Evolutionary conservation across 2,329 filamentous ascomycete genomes (phyloP), one percentile per base, ranked within the genome.

Genomic region (Pseudogymnoascus sp.): DNA sequence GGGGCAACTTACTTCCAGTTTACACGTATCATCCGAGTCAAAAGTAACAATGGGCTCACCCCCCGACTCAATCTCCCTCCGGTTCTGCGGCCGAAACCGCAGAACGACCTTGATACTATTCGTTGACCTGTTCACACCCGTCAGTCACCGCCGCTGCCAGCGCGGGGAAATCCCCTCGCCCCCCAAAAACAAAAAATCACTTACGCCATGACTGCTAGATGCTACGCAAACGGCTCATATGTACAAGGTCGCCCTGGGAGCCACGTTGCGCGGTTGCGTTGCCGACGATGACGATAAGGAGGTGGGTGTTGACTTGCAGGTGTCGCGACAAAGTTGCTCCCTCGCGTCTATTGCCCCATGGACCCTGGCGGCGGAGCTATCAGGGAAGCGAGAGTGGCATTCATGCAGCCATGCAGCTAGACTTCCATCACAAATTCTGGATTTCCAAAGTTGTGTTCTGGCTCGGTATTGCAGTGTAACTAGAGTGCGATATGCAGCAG

Each of bases 1-100:
- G 10, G 8, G 12, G 23, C 39, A 58, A 79, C 84, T 73, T 83
- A 95, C 91, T 70, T 89, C 87, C 73, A 97, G 78, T 61, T 77
- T 81, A 77, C 92, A 96, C 71, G 92, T 95, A 72, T 97, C 92
- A 60, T 92, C 87, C 67, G 86, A 85, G 72, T 89, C 85, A 74
- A 99, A 97, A 57, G 81, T 78, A 64, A 99, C 94, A 67, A 99
- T 92, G 64, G 92, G 89, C 75, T 94, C 86, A 74, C 92, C 92
- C 74, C 91, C 91, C 71, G 88, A 92, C 63, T 86, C 85, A 72
- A 95, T 81, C 79, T 99, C 94, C 74, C 94, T 76, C 77, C 90
- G 90, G 80, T 99, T 99, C 77, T 96, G 92, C 69, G 94, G 94
- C 72, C 94, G 85, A 77, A 99, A 99, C 71, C 94, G 90, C 79